Evolutionary conservation across 768 basidiomycete genomes (phyloP), one percentile per base, ranked within the genome.

Genomic region (Pisolithus marmoratus): DNA sequence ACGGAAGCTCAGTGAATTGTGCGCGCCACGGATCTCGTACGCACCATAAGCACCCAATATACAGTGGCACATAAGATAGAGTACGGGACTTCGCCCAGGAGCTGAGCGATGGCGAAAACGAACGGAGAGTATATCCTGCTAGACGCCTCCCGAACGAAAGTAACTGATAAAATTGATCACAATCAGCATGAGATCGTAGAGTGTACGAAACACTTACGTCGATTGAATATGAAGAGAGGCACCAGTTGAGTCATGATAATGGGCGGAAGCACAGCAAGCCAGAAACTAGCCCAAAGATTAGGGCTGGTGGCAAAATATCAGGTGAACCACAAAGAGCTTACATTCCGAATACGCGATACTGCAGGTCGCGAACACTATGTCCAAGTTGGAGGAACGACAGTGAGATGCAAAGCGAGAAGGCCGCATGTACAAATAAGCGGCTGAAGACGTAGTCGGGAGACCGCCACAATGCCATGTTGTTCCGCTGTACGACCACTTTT

Each of bases 391-490:
- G 70, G 79, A 91, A 91, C 4, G 87, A 87, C 31, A 94, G 70
- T 26, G 86, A 86, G 54, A 90, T 74, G 63, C 82, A 82, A 12
- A 89, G 70, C 14, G 87, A 82, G 51, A 87, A 79, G 64, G 83
- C 83, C 3, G 77, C 74, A 56, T 87, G 85, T 15, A 87, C 80
- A 66, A 90, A 90, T 23, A 92, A 70, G 19, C 92, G 81, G 48
- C 82, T 90, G 72, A 85, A 93, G 46, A 90, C 82, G 64, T 94
- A 94, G 57, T 91, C 83, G 3, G 90, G 87, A 8, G 84, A 87
- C 50, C 92, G 76, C 86, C 88, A 94, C 12, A 93, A 71, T 2
- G 88, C 83, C 6, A 73, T 59, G 60, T 83, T 83, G 62, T 88
- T 87, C 38, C 91, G 77, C 20, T 71, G 58, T 17, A 82, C 74